These are phyloP conservation scores for Pulveroboletus sp. DNA, from an alignment of 768 basidiomycete genomes.

Conservation along the genomic window DNA sequence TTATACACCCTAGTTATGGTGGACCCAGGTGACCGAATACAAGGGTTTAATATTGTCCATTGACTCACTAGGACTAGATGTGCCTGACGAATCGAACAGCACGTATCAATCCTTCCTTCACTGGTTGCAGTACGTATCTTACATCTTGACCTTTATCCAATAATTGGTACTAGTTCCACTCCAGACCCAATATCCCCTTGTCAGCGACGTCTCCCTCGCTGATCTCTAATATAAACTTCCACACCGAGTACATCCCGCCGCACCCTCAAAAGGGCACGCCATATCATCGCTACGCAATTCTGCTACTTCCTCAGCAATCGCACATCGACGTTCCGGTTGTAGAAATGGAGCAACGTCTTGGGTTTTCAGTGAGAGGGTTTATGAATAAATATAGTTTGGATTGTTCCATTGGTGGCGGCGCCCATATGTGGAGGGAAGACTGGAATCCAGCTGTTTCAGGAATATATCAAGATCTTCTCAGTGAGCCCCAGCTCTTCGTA, in stretches of 20 bases:
- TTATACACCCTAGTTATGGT: constrained; percentile 87
- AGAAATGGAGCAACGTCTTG: constrained; percentile 42
- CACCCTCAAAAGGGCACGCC: constrained; percentile 87
- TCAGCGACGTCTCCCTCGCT: constrained; percentile 46
- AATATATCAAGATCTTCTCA: constrained; percentile 61
- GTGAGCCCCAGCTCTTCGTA: constrained; percentile 40
- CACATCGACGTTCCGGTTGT: constrained; percentile 42
- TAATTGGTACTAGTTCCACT: background rate
- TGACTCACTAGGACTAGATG: constrained; percentile 46
- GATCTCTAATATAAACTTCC: constrained; percentile 43
- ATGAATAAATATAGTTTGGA: constrained; percentile 49
- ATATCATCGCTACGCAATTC: constrained; percentile 83
- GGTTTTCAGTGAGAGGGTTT: constrained; percentile 68
- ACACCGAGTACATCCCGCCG: constrained; percentile 81
- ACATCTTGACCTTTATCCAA: background rate
- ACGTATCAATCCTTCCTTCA: constrained; percentile 74
- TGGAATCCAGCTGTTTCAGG: constrained; percentile 64
- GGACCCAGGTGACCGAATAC: constrained; percentile 64
- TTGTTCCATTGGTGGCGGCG: constrained; percentile 58
- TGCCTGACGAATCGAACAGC: constrained; percentile 65
- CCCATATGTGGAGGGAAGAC: constrained; percentile 77
- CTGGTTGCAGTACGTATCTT: constrained; percentile 70
- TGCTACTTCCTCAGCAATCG: constrained; percentile 70
- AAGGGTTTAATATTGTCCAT: background rate
- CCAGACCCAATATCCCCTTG: constrained; percentile 78